These are phyloP conservation scores for Xanthoconium purpureum DNA, from an alignment of 768 basidiomycete species.

Conservation along the genomic window DNA sequence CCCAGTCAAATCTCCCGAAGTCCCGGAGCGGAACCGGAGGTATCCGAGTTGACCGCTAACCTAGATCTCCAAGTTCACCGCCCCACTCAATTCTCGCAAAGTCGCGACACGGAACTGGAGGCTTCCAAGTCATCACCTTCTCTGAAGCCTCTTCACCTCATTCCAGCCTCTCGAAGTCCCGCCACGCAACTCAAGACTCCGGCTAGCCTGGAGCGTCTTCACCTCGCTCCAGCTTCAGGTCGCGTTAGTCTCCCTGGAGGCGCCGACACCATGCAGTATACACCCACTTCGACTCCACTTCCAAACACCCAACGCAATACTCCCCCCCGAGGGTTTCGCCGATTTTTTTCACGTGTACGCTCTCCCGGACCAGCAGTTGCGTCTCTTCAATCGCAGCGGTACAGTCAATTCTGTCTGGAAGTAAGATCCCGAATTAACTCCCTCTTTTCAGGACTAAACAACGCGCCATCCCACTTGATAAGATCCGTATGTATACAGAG, in stretches of 20 bases:
- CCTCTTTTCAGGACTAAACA: slow-evolving; percentile 41
- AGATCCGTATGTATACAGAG: slow-evolving; percentile 26
- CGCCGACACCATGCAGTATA: neutral
- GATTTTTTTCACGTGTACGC: neutral
- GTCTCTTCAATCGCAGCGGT: too few species aligned
- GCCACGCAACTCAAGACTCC: neutral
- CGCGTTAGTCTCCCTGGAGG: neutral
- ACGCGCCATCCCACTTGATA: slow-evolving; percentile 45
- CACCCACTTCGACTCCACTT: too few species aligned
- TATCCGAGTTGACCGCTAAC: neutral
- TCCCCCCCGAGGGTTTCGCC: neutral
- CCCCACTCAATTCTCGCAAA: neutral
- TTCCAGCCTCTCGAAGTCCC: neutral
- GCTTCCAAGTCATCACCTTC: neutral
- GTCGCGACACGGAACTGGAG: neutral
- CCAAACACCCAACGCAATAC: neutral
- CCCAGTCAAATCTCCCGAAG: too few species aligned
- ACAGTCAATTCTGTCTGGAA: neutral
- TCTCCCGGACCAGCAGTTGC: neutral
- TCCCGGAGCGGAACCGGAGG: neutral
- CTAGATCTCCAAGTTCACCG: neutral
- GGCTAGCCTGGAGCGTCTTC: neutral
- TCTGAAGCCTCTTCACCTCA: neutral
- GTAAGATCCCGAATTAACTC: neutral
- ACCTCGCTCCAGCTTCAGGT: neutral